A percentile compares a stretch with the other conserved stretches of the same genome.
Conservation (phyloP, 164 flowering plant species). For the Berberis vulgaris region DNA sequence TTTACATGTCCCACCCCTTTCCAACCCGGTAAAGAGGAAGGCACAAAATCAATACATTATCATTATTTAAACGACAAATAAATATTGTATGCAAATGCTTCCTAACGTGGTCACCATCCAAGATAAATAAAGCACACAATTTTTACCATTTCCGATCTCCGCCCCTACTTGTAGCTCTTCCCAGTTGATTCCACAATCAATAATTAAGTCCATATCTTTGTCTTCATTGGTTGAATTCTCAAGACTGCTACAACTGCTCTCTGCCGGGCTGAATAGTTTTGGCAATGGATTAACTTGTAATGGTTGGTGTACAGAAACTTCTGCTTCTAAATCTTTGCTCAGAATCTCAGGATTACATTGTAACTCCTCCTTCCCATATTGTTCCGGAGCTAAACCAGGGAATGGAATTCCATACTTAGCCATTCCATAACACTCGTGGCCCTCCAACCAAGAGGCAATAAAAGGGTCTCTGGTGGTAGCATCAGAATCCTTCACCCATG, state of each 20-base stretch:
- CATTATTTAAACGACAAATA: background rate
- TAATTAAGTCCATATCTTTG: conserved; percentile 19
- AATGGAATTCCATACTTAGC: conserved; percentile 5
- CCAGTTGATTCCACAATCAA: conserved; percentile 58
- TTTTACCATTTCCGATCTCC: conserved; percentile 68
- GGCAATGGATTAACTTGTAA: conserved; percentile 17
- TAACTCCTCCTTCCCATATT: conserved; percentile 14
- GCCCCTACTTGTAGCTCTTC: conserved; percentile 58
- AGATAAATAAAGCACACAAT: background rate
- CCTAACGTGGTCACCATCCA: background rate
- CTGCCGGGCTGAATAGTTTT: conserved; percentile 22
- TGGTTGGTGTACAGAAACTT: conserved; percentile 16
- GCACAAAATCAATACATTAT: background rate
- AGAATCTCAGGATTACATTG: conserved; percentile 6
- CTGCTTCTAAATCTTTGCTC: conserved; percentile 15
- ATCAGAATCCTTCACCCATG: conserved; percentile 6
- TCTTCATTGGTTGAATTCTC: conserved; percentile 32
- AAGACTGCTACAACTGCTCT: conserved; percentile 20
- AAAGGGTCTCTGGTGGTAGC: conserved; percentile 5
- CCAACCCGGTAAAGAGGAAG: background rate
- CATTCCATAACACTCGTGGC: conserved; percentile 16
- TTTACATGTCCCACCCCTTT: background rate
- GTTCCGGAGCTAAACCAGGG: conserved; percentile 8
- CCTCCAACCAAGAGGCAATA: conserved; percentile 16
- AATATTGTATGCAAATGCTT: background rate